These are phyloP conservation scores for Eucalyptus microcorys DNA, from an alignment of 345 rosid genomes.

Conservation along the genomic window DNA sequence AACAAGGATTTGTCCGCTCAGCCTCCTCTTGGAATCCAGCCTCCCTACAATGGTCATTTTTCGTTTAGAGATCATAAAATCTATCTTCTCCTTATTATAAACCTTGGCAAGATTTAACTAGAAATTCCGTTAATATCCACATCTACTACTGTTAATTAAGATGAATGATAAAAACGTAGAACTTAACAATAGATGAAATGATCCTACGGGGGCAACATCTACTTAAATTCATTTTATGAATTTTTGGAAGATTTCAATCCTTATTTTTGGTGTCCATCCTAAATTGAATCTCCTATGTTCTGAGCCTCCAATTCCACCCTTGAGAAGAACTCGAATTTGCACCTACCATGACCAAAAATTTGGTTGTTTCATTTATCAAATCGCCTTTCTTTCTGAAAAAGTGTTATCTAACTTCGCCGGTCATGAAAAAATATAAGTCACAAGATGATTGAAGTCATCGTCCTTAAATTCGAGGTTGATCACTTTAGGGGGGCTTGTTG, in stretches of 20 bases:
- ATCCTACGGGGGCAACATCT: background rate
- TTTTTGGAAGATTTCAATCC: background rate
- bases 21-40: background rate
- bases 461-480: background rate
- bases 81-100: background rate
- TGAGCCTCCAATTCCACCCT: background rate
- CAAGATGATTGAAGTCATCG: background rate
- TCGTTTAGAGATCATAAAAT: background rate
- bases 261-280: background rate
- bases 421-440: background rate
- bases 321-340: background rate
- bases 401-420: background rate
- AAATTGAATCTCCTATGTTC: background rate
- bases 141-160: no score
- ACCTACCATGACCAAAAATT: background rate
- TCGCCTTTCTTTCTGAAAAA: background rate
- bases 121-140: background rate
- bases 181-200: background rate
- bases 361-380: background rate
- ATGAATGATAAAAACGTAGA: no score
- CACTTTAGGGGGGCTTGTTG: background rate
- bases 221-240: background rate
- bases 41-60: background rate
- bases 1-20: background rate
- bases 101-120: background rate